Conservation (phyloP, 1,139 yeast genomes). For the Komagataea norvegica region DNA sequence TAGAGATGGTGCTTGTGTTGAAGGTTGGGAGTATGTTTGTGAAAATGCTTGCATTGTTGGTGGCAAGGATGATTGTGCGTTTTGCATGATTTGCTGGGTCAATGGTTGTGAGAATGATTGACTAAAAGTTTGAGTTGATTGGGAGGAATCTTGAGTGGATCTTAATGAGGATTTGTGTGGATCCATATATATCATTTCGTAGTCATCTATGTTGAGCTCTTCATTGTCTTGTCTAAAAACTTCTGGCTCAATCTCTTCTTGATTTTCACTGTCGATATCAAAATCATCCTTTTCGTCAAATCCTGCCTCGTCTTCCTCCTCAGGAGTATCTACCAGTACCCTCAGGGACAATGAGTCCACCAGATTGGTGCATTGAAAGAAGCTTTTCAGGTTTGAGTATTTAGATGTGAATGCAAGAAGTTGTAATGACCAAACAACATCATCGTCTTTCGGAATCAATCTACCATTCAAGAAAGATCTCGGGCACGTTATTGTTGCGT, state of each 20-base stretch:
- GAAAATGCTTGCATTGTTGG: conserved; percentile 1
- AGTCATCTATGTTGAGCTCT: background rate
- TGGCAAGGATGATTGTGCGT: too few relatives aligned
- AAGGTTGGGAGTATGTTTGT: background rate
- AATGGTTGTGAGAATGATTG: conserved; percentile 8
- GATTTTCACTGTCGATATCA: conserved; percentile 2
- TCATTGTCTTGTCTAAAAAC: background rate
- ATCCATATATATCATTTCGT: conserved; percentile 1
- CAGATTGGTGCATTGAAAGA: conserved; percentile 65
- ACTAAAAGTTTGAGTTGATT: conserved; percentile 11
- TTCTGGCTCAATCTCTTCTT: background rate
- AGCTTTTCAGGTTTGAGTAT: conserved; percentile 73
- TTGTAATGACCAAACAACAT: conserved; percentile 90
- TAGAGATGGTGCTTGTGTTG: background rate
- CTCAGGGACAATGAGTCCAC: conserved; percentile 40
- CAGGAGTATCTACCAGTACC: conserved; percentile 22
- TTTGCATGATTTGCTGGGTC: too few relatives aligned
- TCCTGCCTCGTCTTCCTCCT: conserved; percentile 15
- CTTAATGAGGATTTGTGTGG: background rate
- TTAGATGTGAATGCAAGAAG: conserved; percentile 89
- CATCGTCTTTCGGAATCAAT: conserved; percentile 84
- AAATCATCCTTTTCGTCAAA: conserved; percentile 9
- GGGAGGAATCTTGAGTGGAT: background rate
- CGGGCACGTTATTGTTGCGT: conserved; percentile 37
- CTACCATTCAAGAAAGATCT: conserved; percentile 71